Evolutionary conservation across 768 basidiomycete species (phyloP).

Genomic region (Phlegmacium glaucopus): DNA sequence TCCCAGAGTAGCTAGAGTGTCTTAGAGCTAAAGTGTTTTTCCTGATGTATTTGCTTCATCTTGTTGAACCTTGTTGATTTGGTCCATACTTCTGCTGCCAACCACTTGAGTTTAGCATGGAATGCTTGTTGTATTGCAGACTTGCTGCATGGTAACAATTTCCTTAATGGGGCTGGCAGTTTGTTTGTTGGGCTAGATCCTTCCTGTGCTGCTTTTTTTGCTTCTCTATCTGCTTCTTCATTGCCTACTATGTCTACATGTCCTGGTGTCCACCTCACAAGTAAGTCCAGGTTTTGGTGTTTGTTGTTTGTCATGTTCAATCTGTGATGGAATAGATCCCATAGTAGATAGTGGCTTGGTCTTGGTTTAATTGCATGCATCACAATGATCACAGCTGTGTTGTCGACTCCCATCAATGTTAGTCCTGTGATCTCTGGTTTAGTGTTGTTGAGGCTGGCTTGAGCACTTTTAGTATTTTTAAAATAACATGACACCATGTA

Average conservation of each 20-base stretch:
- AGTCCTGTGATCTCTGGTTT: no score
- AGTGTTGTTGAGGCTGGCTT: no score
- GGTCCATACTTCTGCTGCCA: background rate
- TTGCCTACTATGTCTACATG: constrained; percentile 1
- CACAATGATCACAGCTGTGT: background rate
- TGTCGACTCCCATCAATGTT: background rate
- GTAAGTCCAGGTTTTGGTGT: background rate
- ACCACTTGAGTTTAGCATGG: background rate
- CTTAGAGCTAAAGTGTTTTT: no score
- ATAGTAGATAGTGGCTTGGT: constrained; percentile 4
- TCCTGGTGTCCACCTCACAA: no score
- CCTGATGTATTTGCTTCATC: constrained; percentile 11
- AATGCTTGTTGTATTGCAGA: constrained; percentile 4
- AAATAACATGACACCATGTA: no score
- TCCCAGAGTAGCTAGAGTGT: no score
- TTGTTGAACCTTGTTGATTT: constrained; percentile 4
- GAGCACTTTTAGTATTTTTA: no score
- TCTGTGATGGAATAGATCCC: background rate
- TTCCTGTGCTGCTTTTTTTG: background rate
- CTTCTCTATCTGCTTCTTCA: constrained; percentile 1
- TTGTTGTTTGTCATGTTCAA: background rate
- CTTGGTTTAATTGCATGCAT: background rate
- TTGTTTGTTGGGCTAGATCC: background rate
- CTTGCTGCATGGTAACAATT: constrained; percentile 5
- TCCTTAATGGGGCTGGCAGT: constrained; percentile 1